These are phyloP conservation scores for Diaporthe sp. DNA, from an alignment of 2,329 filamentous ascomycete genomes.

Conservation along the genomic window DNA sequence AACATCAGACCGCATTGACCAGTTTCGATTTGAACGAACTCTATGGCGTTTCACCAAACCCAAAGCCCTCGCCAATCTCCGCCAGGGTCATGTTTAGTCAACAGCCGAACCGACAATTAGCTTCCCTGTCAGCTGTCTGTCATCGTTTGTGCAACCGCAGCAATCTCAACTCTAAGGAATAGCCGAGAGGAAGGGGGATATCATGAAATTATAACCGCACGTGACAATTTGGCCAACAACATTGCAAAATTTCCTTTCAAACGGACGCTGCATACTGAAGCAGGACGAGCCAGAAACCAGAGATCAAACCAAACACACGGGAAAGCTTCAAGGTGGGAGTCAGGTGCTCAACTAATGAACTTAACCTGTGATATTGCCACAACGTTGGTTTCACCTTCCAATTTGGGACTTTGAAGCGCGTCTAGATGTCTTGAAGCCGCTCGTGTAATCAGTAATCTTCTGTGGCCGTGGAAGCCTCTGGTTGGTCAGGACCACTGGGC, in stretches of 20 bases:
- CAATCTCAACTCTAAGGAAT: neutral
- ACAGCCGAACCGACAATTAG: neutral
- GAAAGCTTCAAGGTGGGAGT: conserved; percentile 9
- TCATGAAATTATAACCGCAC: neutral
- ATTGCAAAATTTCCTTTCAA: neutral
- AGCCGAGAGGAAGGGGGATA: neutral
- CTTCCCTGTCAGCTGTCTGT: neutral
- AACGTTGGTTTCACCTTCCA: neutral
- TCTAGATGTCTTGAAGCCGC: neutral
- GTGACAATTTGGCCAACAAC: neutral
- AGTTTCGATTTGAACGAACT: conserved; percentile 33
- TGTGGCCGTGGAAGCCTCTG: neutral
- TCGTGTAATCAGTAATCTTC: neutral
- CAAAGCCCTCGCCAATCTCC: conserved; percentile 24
- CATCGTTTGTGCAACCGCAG: neutral
- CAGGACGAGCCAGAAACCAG: neutral
- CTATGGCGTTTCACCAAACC: conserved; percentile 26
- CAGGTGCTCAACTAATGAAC: conserved; percentile 8
- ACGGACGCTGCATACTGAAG: neutral
- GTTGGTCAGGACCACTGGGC: neutral
- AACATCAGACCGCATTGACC: conserved; percentile 17
- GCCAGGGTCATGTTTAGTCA: neutral
- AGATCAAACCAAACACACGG: neutral
- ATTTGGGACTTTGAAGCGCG: neutral
- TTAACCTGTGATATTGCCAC: neutral